These are phyloP conservation scores for Talaromyces piceae DNA, from an alignment of 2,329 filamentous ascomycete species.

Conservation along the genomic window DNA sequence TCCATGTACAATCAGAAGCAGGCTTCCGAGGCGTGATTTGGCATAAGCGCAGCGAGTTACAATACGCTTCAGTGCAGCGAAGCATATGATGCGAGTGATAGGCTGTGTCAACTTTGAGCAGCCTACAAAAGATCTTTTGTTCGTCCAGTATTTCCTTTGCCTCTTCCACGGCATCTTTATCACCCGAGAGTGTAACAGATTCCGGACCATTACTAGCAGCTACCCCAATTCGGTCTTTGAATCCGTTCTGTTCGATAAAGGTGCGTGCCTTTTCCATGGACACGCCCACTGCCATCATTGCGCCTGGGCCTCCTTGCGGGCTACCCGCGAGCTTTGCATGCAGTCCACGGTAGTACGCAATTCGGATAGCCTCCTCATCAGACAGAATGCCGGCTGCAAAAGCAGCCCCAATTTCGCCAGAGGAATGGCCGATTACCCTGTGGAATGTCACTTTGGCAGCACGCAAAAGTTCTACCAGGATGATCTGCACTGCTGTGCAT, in stretches of 20 bases:
- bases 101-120: slow-evolving; percentile 30
- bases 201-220: slow-evolving; percentile 30
- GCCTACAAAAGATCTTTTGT: slow-evolving; percentile 25
- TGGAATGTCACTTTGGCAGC: slow-evolving; percentile 23
- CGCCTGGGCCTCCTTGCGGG: slow-evolving; percentile 13
- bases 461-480: slow-evolving; percentile 13
- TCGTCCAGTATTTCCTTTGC: slow-evolving; percentile 18
- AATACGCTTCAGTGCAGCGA: slow-evolving; percentile 24
- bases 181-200: slow-evolving; percentile 36
- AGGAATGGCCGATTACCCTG: slow-evolving; percentile 39
- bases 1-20: not conserved
- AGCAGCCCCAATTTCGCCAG: slow-evolving; percentile 32
- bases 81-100: slow-evolving; percentile 38
- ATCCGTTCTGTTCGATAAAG: slow-evolving; percentile 4
- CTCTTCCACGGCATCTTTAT: slow-evolving; percentile 22
- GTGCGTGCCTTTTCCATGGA: slow-evolving; percentile 17
- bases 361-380: slow-evolving; percentile 28
- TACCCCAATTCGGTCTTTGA: slow-evolving; percentile 15
- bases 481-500: slow-evolving; percentile 16
- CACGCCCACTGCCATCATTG: slow-evolving; percentile 27
- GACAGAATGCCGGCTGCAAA: slow-evolving; percentile 38
- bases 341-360: slow-evolving; percentile 34
- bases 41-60: slow-evolving; percentile 10
- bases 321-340: slow-evolving; percentile 11
- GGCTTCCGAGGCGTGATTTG: slow-evolving; percentile 3